phyloP scores from a whole-genome alignment of 2,329 filamentous ascomycete genomes.

The Elsinoe arachidis region DNA sequence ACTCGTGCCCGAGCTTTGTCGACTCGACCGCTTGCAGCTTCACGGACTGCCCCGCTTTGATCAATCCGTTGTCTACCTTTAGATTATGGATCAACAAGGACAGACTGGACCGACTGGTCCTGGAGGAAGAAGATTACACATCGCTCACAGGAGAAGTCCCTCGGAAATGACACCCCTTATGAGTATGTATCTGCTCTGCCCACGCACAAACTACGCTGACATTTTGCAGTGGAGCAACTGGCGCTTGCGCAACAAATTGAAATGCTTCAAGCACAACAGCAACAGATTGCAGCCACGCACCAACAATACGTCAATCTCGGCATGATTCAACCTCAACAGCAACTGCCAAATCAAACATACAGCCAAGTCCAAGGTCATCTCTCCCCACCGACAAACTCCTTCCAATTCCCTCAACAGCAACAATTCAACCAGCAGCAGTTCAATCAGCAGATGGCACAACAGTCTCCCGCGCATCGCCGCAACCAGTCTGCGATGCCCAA shows the following conservation, averaged over 20 bases:
- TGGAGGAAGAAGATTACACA: slow-evolving; percentile 83
- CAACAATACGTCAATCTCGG: slow-evolving; percentile 98
- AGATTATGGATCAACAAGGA: slow-evolving; percentile 42
- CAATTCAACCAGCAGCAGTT: slow-evolving; percentile 53
- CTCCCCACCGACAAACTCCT: slow-evolving; percentile 59
- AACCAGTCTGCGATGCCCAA: slow-evolving; percentile 96
- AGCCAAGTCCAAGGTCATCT: slow-evolving; percentile 73
- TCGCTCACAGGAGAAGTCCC: slow-evolving; percentile 91
- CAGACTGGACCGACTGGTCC: slow-evolving; percentile 53
- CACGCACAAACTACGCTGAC: not conserved
- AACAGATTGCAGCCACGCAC: slow-evolving; percentile 91
- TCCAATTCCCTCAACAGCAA: slow-evolving; percentile 78
- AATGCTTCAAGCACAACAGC: slow-evolving; percentile 91
- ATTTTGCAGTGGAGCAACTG: slow-evolving; percentile 76
- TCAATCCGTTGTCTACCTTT: slow-evolving; percentile 11
- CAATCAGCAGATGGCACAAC: slow-evolving; percentile 27
- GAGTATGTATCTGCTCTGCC: slow-evolving; percentile 58
- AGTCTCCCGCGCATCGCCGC: slow-evolving; percentile 81
- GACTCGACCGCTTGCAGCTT: slow-evolving; percentile 7
- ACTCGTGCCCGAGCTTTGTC: slow-evolving; percentile 8
- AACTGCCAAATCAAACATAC: slow-evolving; percentile 62
- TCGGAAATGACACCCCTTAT: slow-evolving; percentile 95
- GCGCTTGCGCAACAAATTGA: slow-evolving; percentile 98
- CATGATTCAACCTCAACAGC: slow-evolving; percentile 80
- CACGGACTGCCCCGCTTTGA: not conserved